Evolutionary conservation across 805 yeast genomes (phyloP), one percentile per base, ranked within the genome.

Genomic region (Cyberlindnera mrakii): DNA sequence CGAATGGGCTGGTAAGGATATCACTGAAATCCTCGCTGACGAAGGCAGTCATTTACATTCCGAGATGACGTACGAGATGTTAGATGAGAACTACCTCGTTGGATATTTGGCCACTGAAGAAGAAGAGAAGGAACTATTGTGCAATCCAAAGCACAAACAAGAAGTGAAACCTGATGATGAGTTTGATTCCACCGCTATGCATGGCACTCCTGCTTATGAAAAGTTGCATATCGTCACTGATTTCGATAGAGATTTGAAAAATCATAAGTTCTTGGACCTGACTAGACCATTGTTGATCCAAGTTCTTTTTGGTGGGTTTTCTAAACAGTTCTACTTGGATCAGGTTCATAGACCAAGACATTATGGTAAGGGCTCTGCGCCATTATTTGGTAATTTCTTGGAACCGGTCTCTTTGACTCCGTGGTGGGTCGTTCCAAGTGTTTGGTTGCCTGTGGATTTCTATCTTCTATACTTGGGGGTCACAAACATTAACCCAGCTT

Each of bases 301-400:
- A 69, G 86, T 93, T 37, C 66, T 88, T 43, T 71, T 76, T 47
- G 80, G 89, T 34, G 73, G 75, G 30, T 93, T 89, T 72, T 60
- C 85, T 34, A 91, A 86, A 61, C 95, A 87, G 35, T 91, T 93
- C 58, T 93, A 93, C 64, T 72, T 93, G 59, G 96, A 89, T 61
- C 97, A 93, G 66, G 93, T 93, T 35, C 99, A 93, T 65, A 80
- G 97, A 66, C 99, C 99, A 42, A 82, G 99, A 62, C 99, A 93
- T 65, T 93, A 90, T 61, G 98, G 98, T 51, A 82, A 89, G 61
- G 97, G 96, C 10, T 87, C 96, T 3, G 99, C 99, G 11, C 96
- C 90, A 6, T 63, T 93, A 42, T 93, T 93, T 64, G 99, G 99
- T 39, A 89, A 90, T 65, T 85, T 91, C 64, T 69, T 93, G 47